Base-by-base conservation (phyloP, 495 filamentous ascomycete species). In the Aspergillus leporis region DNA sequence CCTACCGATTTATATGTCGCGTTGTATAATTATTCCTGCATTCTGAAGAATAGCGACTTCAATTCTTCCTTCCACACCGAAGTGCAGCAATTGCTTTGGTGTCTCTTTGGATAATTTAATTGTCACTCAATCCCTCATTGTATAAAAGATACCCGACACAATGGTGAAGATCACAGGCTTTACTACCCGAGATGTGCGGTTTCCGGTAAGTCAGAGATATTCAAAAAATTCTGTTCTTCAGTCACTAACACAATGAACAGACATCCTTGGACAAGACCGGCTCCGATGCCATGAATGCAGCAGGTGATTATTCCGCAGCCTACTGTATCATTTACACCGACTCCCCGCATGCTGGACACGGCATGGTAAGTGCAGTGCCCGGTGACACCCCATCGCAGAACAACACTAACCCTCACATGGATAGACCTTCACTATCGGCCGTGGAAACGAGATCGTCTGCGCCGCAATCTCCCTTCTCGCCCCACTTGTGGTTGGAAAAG, bases 201-300 rank as follows among this genome's bases (percentile, higher is more conserved):
- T 97, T 78, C 92, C 92, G 34, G 86, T 88, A 79, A 57, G 81
- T 31, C 28, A 34, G 3, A 34, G 28, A 12, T 25, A 1, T 3
- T 30, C 19, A 49, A 3, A 16, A 14, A n/a, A 23, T 23, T 8
- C 21, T 34, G 6, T 13, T 4, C 48, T 18, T 34, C 25, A n/a
- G 5, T 30, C 28, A 10, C 14, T 51, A n/a, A 34, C 48, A 10
- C 53, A 45, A 30, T 14, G 18, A 45, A 60, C 53, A 87, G 87
- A 97, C 93, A 47, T 96, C 93, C 40, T 85, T 97, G 47, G 90
- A 96, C 75, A 94, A 93, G 78, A 95, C 91, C 8, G 93, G 93
- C 66, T 96, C 91, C 32, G 93, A 97, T 83, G 93, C 93, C 68
- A 97, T 97, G 93, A 96, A 97, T 70, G 89, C 90, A 14, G 91